phyloP scores from a whole-genome alignment of 331 rosid genomes.

The Quercus lobata region DNA sequence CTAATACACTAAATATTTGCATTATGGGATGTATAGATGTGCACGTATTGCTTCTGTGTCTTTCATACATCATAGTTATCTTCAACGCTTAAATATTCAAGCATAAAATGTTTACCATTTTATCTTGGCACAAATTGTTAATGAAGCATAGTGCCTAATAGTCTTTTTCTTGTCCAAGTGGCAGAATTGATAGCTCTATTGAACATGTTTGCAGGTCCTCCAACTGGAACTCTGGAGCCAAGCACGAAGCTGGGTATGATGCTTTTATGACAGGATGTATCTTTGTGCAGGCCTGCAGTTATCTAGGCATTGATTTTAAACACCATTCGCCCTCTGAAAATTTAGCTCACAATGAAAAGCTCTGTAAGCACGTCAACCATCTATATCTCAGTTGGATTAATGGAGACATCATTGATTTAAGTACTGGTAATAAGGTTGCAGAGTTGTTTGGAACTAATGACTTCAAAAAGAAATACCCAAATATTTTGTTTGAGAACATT shows the following conservation, averaged over 20 bases:
- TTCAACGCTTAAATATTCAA: background rate
- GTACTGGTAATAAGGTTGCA: conserved; percentile 48
- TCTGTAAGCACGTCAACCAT: conserved; percentile 61
- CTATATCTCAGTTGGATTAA: conserved; percentile 78
- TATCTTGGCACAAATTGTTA: background rate
- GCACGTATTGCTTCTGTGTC: background rate
- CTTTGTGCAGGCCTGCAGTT: conserved; percentile 78
- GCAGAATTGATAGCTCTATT: conserved; percentile 4
- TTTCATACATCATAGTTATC: background rate
- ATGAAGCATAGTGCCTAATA: background rate
- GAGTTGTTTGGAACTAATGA: conserved; percentile 24
- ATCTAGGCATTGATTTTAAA: conserved; percentile 66
- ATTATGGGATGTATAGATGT: background rate
- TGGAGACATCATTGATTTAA: conserved; percentile 73
- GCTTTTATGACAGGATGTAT: conserved; percentile 98
- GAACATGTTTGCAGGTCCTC: conserved; percentile 61
- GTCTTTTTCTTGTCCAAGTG: background rate
- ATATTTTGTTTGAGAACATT: conserved; percentile 56
- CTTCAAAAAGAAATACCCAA: conserved; percentile 32
- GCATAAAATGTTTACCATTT: background rate
- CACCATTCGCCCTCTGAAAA: conserved; percentile 37
- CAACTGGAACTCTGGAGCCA: conserved; percentile 93
- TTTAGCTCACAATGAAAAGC: conserved; percentile 53
- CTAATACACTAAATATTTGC: background rate
- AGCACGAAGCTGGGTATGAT: conserved; percentile 97